A percentile compares a stretch with the other conserved stretches of the same genome.
Conservation (phyloP, 345 rosid genomes). For the Raphanus sativus region DNA sequence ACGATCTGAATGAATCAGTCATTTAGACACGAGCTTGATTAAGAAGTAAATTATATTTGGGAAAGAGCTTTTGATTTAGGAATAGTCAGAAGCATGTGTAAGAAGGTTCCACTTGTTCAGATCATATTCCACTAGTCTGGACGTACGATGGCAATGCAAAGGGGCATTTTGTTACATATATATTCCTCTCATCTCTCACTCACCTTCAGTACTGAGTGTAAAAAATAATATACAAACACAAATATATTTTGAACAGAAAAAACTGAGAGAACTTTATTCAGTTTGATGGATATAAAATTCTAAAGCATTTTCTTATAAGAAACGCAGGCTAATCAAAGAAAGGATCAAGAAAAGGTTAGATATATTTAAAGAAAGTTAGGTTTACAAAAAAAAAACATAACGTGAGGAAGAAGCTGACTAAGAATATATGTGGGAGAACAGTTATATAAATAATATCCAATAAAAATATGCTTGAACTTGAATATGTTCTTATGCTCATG, state of each 20-base stretch:
- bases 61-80: constrained; percentile 17
- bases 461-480: constrained; percentile 31
- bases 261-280: background rate
- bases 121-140: constrained; percentile 20
- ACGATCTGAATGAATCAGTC: background rate
- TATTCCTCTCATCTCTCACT: constrained; percentile 14
- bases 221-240: background rate
- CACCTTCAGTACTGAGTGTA: too few relatives aligned
- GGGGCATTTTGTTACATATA: background rate
- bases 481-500: constrained; percentile 35
- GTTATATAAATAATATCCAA: constrained; percentile 1
- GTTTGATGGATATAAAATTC: background rate
- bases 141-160: constrained; percentile 31
- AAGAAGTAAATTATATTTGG: constrained; percentile 15
- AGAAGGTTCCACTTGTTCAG: constrained; percentile 32
- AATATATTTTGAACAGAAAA: background rate
- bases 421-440: constrained; percentile 31
- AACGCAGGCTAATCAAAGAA: background rate
- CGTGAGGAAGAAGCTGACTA: constrained; percentile 37
- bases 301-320: background rate
- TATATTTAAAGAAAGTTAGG: constrained; percentile 17
- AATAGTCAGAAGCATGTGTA: constrained; percentile 33
- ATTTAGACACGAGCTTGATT: constrained; percentile 8
- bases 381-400: background rate
- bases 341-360: background rate